Evolutionary conservation across 2,329 filamentous ascomycete species (phyloP), one percentile per base, ranked within the genome.

Genomic region (Ciborinia camelliae): DNA sequence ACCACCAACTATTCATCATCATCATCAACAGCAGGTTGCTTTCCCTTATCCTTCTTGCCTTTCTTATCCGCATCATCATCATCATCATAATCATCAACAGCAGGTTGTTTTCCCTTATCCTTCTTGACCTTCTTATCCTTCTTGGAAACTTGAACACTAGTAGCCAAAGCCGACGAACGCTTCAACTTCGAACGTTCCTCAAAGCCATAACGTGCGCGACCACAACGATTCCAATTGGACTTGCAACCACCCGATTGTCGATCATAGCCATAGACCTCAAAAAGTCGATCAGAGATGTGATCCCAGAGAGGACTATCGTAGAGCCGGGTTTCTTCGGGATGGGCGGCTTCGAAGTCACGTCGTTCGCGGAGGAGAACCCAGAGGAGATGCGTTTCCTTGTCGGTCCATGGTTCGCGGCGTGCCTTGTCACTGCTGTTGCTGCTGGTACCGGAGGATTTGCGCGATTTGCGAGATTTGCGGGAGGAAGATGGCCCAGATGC

Each of bases 141-240:
- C 54, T 58, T 58, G 18, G 54, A 20, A 18, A 14, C 23, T 15
- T 61, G 58, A 15, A 61, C 45, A 61, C 58, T 61, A 14, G 58
- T 61, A 20, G n/a, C 45, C 30, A 61, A 8, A n/a, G n/a, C 7
- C 18, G 26, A 20, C 30, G 43, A 37, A 4, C 47, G 45, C 18
- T 61, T 61, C 45, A 61, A 52, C 10, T 4, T 0, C 28, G 54
- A 58, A n/a, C 58, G n/a, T 18, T 61, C 58, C 15, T 61, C 58
- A 39, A 52, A 61, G 1, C 28, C 20, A 8, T 15, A 61, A 2
- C n/a, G 8, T 2, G 12, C 12, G 4, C 58, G 45, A 15, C 58
- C 58, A 8, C 14, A 15, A 14, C 58, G 58, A 37, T 61, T 61
- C 58, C 58, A 61, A 30, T 35, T 39, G 5, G 43, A 26, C 6